Percentiles rank a stretch among this genome's conserved stretches.
Evolutionary conservation across 441 rosid species (phyloP).

Genomic region (Caryocar brasiliense): DNA sequence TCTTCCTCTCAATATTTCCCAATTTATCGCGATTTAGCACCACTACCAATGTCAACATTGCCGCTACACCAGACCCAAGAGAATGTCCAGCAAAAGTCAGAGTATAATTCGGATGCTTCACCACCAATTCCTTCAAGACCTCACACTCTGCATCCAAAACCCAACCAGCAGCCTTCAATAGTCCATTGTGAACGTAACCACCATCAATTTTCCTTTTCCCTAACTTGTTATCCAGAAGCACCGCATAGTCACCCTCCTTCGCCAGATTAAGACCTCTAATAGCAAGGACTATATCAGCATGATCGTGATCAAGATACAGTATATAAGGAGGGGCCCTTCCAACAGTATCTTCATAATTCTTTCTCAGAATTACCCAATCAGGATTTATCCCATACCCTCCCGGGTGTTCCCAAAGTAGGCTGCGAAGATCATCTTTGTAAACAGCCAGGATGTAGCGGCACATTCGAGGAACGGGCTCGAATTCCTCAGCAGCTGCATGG

Average conservation of each 20-base stretch:
- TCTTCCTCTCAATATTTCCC: conserved; percentile 62
- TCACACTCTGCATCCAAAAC: conserved; percentile 56
- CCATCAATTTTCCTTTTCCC: conserved; percentile 80
- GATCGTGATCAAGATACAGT: conserved; percentile 62
- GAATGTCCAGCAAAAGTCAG: conserved; percentile 84
- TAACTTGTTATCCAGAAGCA: conserved; percentile 69
- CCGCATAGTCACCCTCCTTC: conserved; percentile 67
- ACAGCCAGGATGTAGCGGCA: conserved; percentile 58
- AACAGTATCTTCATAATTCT: conserved; percentile 50
- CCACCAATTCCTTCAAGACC: conserved; percentile 44
- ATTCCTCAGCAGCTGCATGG: conserved; percentile 58
- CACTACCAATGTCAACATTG: conserved; percentile 48
- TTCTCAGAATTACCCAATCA: conserved; percentile 44
- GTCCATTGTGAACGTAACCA: conserved; percentile 82
- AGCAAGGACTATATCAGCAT: conserved; percentile 49
- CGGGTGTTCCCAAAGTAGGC: conserved; percentile 76
- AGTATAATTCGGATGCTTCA: conserved; percentile 46
- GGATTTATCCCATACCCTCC: conserved; percentile 72
- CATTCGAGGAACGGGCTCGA: conserved; percentile 60
- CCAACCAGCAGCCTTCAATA: conserved; percentile 72
- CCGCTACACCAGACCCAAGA: conserved; percentile 67
- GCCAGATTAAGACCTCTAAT: conserved; percentile 72
- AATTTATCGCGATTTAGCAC: conserved; percentile 48
- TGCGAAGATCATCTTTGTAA: conserved; percentile 63
- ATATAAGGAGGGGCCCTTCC: conserved; percentile 65